Evolutionary conservation across 371 early-diverging fungal genomes (phyloP).

Genomic region (Capniomyces stellatus): DNA sequence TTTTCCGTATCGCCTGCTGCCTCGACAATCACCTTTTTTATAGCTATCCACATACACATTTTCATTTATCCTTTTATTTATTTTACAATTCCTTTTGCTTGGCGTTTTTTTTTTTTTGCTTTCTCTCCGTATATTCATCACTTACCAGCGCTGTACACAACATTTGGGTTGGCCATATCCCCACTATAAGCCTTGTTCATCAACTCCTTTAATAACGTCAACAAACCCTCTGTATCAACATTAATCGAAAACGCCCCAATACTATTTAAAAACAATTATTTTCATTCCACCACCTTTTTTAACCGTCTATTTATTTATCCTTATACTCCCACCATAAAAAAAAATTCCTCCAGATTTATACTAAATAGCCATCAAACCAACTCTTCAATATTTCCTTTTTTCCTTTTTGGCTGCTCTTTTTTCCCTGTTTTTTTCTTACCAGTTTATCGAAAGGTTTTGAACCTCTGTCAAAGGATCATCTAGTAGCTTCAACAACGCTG

Average conservation of each 20-base stretch:
- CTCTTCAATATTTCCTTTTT: no score
- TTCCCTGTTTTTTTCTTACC: no score
- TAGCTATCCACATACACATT: not conserved
- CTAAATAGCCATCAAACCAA: no score
- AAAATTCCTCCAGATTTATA: no score
- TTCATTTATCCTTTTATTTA: not conserved
- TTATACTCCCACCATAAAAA: no score
- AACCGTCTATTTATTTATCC: no score
- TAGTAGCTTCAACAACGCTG: not conserved
- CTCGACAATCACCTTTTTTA: not conserved
- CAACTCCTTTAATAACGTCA: not conserved
- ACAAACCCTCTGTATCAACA: not conserved
- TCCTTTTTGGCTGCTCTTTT: no score
- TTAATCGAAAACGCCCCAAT: not conserved
- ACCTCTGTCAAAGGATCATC: not conserved
- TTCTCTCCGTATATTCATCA: not conserved
- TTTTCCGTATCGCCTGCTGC: not conserved
- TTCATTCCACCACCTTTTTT: not conserved
- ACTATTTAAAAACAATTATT: not conserved
- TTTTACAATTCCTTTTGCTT: not conserved
- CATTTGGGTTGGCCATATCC: not conserved
- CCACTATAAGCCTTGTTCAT: not conserved
- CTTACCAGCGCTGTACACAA: not conserved
- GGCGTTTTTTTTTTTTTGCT: not conserved
- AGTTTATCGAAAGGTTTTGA: not conserved